phyloP scores from a whole-genome alignment of 345 rosid genomes.

The Hirschfeldia incana region DNA sequence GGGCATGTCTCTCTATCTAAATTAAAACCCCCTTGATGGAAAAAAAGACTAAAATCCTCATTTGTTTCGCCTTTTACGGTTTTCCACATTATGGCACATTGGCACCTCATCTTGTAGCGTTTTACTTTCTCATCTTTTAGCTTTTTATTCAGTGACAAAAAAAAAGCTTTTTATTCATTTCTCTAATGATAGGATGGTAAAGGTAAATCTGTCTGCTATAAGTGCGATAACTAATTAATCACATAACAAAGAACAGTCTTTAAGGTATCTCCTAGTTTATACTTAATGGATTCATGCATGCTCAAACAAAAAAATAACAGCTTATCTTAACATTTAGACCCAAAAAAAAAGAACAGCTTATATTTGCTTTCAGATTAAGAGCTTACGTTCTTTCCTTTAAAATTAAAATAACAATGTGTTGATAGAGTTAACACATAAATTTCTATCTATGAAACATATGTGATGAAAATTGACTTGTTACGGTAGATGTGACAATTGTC shows the following conservation, averaged over 20 bases:
- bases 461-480: background rate
- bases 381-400: background rate
- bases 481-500: background rate
- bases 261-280: background rate
- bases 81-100: slow-evolving; percentile 15
- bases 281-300: background rate
- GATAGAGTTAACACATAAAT: background rate
- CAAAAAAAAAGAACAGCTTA: background rate
- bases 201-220: background rate
- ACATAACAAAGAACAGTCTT: background rate
- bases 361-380: background rate
- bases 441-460: background rate
- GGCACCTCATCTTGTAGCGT: background rate
- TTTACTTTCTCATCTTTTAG: background rate
- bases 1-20: too few relatives aligned
- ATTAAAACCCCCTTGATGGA: too few relatives aligned
- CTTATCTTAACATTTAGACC: too few relatives aligned
- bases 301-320: too few relatives aligned
- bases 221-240: background rate
- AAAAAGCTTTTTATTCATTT: background rate
- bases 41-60: background rate
- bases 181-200: background rate
- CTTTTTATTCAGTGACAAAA: background rate
- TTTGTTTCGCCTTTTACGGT: slow-evolving; percentile 24
- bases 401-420: background rate